Base-by-base conservation (phyloP, 352 stramenopile genomes). In the Salisapilia sapeloensis region DNA sequence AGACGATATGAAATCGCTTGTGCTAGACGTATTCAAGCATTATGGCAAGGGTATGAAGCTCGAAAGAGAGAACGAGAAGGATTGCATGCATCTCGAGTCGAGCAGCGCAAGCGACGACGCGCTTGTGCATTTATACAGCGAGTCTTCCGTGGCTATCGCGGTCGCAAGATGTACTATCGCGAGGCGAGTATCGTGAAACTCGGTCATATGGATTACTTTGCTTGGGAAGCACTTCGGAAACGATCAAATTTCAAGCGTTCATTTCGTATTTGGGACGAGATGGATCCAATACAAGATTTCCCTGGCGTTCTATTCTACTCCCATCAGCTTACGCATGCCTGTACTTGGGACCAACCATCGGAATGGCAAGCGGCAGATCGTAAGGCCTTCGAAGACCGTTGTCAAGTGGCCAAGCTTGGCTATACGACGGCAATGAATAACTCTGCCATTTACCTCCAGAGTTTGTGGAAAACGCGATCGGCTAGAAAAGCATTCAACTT, bases 241-340 rank as follows among this genome's bases (percentile, higher is more conserved):
- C 46, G 53, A 11, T 53, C 65, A 3, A 27, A 26, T 0, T 18
- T 55, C n/a, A 19, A 51, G 14, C 46, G 53, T 6, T 66, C 43
- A 4, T 85, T 62, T 47, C 60, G 75, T 26, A 60, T 82, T 4
- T 91, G 72, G 72, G 57, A 86, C 30, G 74, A 85, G 32, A 59
- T 86, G 42, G 49, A 75, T 23, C 44, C 63, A 0, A 47, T 32
- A 4, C 14, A 29, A 13, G 55, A 62, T 10, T 76, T 78, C 22
- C 55, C 56, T 3, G 40, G 50, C 3, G 56, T 84, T 4, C 44
- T 44, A 6, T 87, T 91, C 27, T 91, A 87, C 41, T 67, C 56
- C 33, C 65, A 91, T 25, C 53, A 62, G 8, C 49, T 77, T 23
- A 91, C 75, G n/a, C 42, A 49, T 6, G 34, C 43, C 5, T 90